Conservation (phyloP, 2,329 filamentous ascomycete species). For the Claviceps sp. region DNA sequence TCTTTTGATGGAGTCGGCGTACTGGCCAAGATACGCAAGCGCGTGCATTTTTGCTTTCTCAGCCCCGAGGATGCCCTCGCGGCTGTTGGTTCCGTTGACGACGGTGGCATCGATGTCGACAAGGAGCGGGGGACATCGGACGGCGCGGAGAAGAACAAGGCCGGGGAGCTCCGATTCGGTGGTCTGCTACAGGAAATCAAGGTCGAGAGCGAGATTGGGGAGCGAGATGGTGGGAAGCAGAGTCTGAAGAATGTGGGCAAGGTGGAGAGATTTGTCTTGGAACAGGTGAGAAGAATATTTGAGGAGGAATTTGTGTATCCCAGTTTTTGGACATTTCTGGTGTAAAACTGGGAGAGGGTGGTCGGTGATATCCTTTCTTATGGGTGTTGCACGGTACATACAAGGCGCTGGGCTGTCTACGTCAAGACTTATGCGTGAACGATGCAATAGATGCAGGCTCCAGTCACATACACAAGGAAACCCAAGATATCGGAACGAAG, state of each 20-base stretch:
- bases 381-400: not conserved
- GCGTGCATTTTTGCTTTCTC: constrained; percentile 88
- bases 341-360: constrained; percentile 31
- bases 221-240: constrained; percentile 81
- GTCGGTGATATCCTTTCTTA: too few species aligned
- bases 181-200: constrained; percentile 82
- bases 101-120: constrained; percentile 9
- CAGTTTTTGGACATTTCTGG: constrained; percentile 94
- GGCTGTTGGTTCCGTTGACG: constrained; percentile 41
- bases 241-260: constrained; percentile 97
- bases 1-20: constrained; percentile 93
- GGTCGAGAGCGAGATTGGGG: constrained; percentile 95
- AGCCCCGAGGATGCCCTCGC: constrained; percentile 81
- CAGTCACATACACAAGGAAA: not conserved
- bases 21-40: constrained; percentile 76
- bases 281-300: constrained; percentile 92
- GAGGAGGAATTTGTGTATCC: constrained; percentile 98
- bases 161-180: constrained; percentile 36
- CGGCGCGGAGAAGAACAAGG: constrained; percentile 10
- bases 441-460: not conserved
- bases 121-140: constrained; percentile 9
- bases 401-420: not conserved
- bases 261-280: constrained; percentile 92
- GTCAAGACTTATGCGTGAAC: not conserved
- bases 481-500: not conserved